Base-by-base conservation (phyloP, 2,329 filamentous ascomycete species). In the Hymenoscyphus occultus region DNA sequence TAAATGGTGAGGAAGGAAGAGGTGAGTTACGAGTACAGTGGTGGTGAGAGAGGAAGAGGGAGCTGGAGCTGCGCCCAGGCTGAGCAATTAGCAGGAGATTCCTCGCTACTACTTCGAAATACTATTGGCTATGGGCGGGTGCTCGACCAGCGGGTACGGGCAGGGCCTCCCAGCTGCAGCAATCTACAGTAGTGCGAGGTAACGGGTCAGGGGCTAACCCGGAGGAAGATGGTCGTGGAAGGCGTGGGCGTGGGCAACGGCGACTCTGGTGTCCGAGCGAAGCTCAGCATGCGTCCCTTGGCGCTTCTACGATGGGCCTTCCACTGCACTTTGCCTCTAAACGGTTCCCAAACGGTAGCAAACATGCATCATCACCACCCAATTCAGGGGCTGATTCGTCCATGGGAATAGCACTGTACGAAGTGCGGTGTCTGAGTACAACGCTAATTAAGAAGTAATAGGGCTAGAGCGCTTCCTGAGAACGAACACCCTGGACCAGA, bases 361-460 rank as follows among this genome's bases (percentile, higher is more conserved):
- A 35, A 35, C 32, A 35, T 35, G 32, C 32, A n/a, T 14, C 16
- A 5, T 48, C 42, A n/a, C 14, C 14, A 6, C n/a, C 19, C 42
- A 19, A 48, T 7, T 48, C 42, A 16, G 16, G 9, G 42, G 19
- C 16, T 48, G 42, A 48, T 16, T n/a, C 42, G 9, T 16, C n/a
- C n/a, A n/a, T n/a, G n/a, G n/a, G n/a, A n/a, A n/a, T 48, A n/a
- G 42, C 16, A 1, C 56, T 39, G 12, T 59, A n/a, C n/a, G n/a
- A n/a, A n/a, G n/a, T n/a, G n/a, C n/a, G n/a, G n/a, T n/a, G n/a
- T n/a, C n/a, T n/a, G 7, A 35, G 32, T 35, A 35, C 28, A 13
- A 59, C 9, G n/a, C 9, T 22, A 2, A 31, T 22, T 57, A 42
- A 32, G 48, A 62, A 59, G 61, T 59, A 32, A n/a, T 39, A n/a